These are phyloP conservation scores for Thelonectria blattea DNA, from an alignment of 2,329 filamentous ascomycete species.

Conservation along the genomic window DNA sequence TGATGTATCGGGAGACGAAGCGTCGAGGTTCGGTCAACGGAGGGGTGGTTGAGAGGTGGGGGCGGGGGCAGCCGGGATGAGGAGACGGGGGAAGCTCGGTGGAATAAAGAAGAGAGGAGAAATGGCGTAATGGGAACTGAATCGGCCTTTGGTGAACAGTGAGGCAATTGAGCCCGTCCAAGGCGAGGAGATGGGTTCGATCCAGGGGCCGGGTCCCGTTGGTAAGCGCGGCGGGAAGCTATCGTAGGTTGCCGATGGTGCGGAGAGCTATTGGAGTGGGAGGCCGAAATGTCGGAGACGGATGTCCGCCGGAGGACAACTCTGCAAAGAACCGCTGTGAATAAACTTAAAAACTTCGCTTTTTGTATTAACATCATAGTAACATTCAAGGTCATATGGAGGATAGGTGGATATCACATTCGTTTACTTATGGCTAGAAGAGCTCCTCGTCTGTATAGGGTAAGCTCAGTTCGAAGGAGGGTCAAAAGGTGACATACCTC, in stretches of 20 bases:
- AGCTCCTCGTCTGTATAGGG: too few relatives aligned
- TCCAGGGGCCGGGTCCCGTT: background rate
- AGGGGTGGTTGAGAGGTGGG: constrained; percentile 16
- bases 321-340: too few relatives aligned
- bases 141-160: constrained; percentile 4
- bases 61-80: constrained; percentile 13
- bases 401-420: too few relatives aligned
- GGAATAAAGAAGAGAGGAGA: background rate
- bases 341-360: too few relatives aligned
- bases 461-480: too few relatives aligned
- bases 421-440: too few relatives aligned
- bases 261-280: background rate
- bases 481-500: too few relatives aligned
- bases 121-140: constrained; percentile 3
- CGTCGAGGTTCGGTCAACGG: constrained; percentile 17
- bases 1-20: constrained; percentile 2
- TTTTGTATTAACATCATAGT: too few relatives aligned
- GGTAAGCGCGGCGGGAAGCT: constrained; percentile 11
- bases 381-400: too few relatives aligned
- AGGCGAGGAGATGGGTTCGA: constrained; percentile 5
- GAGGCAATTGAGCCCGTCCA: constrained; percentile 14
- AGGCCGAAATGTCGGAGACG: background rate
- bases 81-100: background rate
- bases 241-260: background rate
- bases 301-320: background rate